Base-by-base conservation (phyloP, 306 rosid genomes). In the Vachellia pachyceras region DNA sequence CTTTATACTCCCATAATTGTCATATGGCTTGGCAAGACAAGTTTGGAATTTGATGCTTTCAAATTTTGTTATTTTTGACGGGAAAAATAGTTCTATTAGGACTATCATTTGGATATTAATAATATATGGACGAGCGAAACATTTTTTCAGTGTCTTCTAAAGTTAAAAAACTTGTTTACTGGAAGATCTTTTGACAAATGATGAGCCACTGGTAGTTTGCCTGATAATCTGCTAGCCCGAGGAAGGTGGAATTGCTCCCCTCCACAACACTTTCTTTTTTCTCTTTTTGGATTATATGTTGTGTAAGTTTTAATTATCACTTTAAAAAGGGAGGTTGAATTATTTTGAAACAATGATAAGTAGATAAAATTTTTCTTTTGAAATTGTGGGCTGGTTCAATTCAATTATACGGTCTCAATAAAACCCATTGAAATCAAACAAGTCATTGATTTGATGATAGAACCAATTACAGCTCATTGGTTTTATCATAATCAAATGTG, bases 161-260 rank as follows among this genome's bases (percentile, higher is more conserved):
- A 74, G 50, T 44, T 10, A 23, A 36, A 77, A 40, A 37, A 33
- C 15, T 36, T 22, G 50, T 15, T 35, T 7, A 69, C 52, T 37
- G 25, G 50, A 60, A 41, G 37, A 45, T 49, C 13, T 23, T 29
- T 50, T 61, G 66, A 10, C 36, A 25, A 35, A 15, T 76, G 10
- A 52, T 60, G 52, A 75, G 42, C 6, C 42, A 50, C 66, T 71
- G 46, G 47, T 35, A 71, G 41, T 69, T 80, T 80, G 71, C 40
- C 40, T 47, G 54, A 49, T 14, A 49, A 49, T 49, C n/a, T 49
- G 1, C 55, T 49, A n/a, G 20, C 55, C 55, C 42, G 14, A 39
- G 50, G 47, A 33, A 44, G 47, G 70, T 71, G 39, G 58, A 42
- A 65, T 54, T 65, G 67, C 45, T 44, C n/a, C 11, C 45, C 69